phyloP scores from a whole-genome alignment of 2,329 filamentous ascomycete species.

The Ceratocystis destructans region DNA sequence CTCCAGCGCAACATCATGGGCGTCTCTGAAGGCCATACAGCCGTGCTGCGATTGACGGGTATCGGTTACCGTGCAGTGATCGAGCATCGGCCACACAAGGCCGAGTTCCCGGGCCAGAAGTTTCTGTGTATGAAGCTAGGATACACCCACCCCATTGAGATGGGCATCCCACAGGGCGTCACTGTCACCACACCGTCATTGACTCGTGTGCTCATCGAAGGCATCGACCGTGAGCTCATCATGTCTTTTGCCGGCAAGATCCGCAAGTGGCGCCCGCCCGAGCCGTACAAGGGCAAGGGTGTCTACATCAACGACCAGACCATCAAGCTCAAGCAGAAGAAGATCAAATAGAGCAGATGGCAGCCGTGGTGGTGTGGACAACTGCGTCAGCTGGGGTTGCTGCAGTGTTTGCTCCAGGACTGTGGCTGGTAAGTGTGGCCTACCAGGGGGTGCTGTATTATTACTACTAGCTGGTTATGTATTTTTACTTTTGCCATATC shows the following conservation, averaged over 20 bases:
- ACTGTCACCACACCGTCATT: conserved; percentile 80
- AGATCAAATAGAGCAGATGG: conserved; percentile 56
- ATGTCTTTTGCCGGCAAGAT: conserved; percentile 87
- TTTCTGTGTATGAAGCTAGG: conserved; percentile 91
- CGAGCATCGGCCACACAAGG: conserved; percentile 55
- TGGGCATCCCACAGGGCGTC: conserved; percentile 69
- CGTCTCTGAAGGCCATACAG: conserved; percentile 91
- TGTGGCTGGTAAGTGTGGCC: background rate
- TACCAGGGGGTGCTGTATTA: conserved; percentile 13
- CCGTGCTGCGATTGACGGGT: conserved; percentile 81
- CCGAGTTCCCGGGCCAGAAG: conserved; percentile 66
- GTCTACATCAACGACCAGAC: conserved; percentile 97
- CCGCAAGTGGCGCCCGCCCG: conserved; percentile 73
- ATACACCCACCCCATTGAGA: conserved; percentile 88
- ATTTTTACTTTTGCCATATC: conserved; percentile 13
- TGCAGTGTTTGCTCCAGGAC: background rate
- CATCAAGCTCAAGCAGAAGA: conserved; percentile 96
- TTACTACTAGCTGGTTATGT: conserved; percentile 26
- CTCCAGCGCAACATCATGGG: conserved; percentile 83
- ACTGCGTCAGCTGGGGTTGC: too few species aligned
- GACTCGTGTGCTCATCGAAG: conserved; percentile 81
- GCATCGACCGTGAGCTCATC: conserved; percentile 70
- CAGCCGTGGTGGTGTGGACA: too few species aligned
- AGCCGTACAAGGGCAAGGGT: conserved; percentile 98
- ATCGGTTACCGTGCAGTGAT: conserved; percentile 94